These are phyloP conservation scores for Penicillium oxalicum DNA, from an alignment of 2,329 filamentous ascomycete species.

Conservation along the genomic window DNA sequence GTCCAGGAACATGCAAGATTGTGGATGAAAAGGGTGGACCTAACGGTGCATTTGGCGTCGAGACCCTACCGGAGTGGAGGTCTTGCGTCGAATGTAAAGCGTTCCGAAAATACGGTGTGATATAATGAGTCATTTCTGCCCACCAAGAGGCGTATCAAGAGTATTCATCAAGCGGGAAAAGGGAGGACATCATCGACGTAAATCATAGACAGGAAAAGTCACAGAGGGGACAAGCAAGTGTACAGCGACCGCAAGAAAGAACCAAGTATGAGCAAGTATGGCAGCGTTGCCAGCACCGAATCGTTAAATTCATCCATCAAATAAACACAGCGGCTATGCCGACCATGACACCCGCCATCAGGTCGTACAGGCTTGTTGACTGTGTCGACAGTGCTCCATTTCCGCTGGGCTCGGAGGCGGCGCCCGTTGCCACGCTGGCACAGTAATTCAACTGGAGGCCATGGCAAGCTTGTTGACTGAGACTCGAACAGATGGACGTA, in stretches of 20 bases:
- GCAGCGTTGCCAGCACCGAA: background rate
- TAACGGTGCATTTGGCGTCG: background rate
- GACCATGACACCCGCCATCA: constrained; percentile 38
- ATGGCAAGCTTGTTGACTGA: constrained; percentile 45
- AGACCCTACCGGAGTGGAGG: no score
- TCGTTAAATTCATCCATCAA: constrained; percentile 21
- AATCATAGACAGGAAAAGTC: background rate
- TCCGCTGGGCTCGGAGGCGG: constrained; percentile 28
- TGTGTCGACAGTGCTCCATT: constrained; percentile 25
- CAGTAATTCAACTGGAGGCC: constrained; percentile 46
- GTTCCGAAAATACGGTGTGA: background rate
- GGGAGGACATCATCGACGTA: background rate
- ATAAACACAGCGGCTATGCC: constrained; percentile 44
- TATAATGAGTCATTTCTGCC: background rate
- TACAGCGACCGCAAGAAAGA: background rate
- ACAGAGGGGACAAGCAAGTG: background rate
- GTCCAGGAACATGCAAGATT: background rate
- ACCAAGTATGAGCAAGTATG: background rate
- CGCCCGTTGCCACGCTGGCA: constrained; percentile 20
- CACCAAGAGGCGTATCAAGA: background rate
- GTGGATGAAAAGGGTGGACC: background rate
- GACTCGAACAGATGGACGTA: constrained; percentile 42
- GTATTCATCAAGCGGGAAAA: background rate
- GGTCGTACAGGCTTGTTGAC: constrained; percentile 38
- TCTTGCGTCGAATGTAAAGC: background rate